phyloP scores from a whole-genome alignment of 2,329 filamentous ascomycete species.

The Fusarium devonianum region DNA sequence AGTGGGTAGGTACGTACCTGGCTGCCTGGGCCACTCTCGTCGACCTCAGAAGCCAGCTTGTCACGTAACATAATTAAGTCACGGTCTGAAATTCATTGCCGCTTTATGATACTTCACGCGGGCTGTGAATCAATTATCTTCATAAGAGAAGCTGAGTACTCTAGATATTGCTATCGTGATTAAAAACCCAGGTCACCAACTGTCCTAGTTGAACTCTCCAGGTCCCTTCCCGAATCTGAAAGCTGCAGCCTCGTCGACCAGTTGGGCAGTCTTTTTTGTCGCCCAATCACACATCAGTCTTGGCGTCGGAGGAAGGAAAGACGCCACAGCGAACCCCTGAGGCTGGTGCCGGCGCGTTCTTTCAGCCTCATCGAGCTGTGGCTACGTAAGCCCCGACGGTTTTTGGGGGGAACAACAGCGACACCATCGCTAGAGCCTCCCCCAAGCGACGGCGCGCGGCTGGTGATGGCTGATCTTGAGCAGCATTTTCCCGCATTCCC shows the following conservation, averaged over 20 bases:
- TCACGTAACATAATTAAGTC: no score
- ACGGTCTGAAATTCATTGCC: no score
- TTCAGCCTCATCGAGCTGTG: no score
- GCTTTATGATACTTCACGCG: no score
- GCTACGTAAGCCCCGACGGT: slow-evolving; percentile 10
- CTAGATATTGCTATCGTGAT: no score
- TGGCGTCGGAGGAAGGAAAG: not conserved
- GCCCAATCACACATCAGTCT: slow-evolving; percentile 24
- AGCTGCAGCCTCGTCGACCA: not conserved
- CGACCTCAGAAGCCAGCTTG: no score
- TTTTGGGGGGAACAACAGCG: slow-evolving; percentile 11
- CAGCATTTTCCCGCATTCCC: slow-evolving; percentile 3
- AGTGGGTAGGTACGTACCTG: slow-evolving; percentile 39
- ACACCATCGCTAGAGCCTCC: slow-evolving; percentile 29
- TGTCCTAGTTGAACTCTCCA: no score
- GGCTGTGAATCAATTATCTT: no score
- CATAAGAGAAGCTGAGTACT: no score
- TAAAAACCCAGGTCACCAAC: no score
- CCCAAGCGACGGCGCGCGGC: slow-evolving; percentile 11
- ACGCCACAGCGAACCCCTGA: slow-evolving; percentile 28
- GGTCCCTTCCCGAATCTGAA: no score
- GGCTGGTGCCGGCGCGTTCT: slow-evolving; percentile 9
- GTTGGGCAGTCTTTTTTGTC: slow-evolving; percentile 15
- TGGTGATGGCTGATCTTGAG: slow-evolving; percentile 29
- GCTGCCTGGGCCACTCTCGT: slow-evolving; percentile 25